A percentile compares a stretch with the other conserved stretches of the same genome.
These are phyloP conservation scores for Penicillium silybi DNA, from an alignment of 495 filamentous ascomycete genomes.

Conservation along the genomic window DNA sequence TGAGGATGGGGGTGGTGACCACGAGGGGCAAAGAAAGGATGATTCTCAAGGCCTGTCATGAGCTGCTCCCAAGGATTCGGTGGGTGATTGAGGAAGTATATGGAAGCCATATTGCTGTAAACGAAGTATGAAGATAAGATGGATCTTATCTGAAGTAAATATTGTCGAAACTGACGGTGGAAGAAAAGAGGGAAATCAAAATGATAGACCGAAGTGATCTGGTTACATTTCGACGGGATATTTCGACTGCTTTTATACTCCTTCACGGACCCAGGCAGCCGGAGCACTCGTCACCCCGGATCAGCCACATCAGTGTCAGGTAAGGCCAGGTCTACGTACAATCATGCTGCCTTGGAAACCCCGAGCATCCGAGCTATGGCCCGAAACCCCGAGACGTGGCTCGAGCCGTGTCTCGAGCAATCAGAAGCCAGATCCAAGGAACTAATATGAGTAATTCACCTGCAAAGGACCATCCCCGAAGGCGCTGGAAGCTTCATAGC, in stretches of 20 bases:
- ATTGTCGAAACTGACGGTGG: too few species aligned
- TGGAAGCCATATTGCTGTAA: conserved; percentile 27
- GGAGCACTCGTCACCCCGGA: conserved; percentile 5
- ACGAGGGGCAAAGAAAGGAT: conserved; percentile 35
- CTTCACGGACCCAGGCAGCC: conserved; percentile 6
- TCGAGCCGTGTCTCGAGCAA: not conserved
- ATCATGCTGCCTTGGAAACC: conserved; percentile 12
- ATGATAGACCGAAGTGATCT: conserved; percentile 1
- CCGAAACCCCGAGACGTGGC: not conserved
- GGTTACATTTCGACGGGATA: not conserved
- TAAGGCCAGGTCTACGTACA: conserved; percentile 6
- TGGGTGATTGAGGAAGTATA: conserved; percentile 36
- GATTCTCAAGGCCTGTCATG: conserved; percentile 28
- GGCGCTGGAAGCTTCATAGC: conserved; percentile 3
- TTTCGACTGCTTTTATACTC: conserved; percentile 8
- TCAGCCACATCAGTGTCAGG: not conserved
- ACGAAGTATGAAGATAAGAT: not conserved
- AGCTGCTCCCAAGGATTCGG: conserved; percentile 33
- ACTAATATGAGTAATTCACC: not conserved
- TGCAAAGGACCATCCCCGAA: conserved; percentile 2
- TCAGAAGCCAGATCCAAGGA: not conserved
- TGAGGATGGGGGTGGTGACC: conserved; percentile 7
- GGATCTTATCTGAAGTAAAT: not conserved
- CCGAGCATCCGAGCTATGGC: not conserved
- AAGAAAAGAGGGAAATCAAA: not conserved